Evolutionary conservation across 2,329 filamentous ascomycete species (phyloP).

Genomic region (Nothophaeocryptopus gaeumannii): DNA sequence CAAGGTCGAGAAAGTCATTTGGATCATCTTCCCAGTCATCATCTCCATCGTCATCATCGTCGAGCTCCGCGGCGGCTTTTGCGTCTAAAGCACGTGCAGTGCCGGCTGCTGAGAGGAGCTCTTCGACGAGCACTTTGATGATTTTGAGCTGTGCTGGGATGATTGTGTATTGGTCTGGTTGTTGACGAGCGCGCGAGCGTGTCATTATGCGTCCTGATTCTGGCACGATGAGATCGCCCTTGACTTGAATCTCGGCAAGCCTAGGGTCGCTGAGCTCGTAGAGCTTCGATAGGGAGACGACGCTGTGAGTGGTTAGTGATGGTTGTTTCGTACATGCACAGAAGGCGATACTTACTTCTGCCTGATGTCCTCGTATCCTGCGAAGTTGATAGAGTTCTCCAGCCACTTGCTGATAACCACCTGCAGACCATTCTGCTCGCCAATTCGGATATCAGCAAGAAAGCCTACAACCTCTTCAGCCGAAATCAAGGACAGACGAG

Average conservation of each 20-base stretch:
- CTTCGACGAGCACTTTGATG: conserved; percentile 89
- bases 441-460: conserved; percentile 77
- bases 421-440: conserved; percentile 75
- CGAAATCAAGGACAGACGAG: conserved; percentile 78
- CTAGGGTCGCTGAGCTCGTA: conserved; percentile 83
- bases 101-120: conserved; percentile 78
- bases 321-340: not conserved
- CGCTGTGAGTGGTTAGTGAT: conserved; percentile 50
- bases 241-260: conserved; percentile 75
- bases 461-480: conserved; percentile 90
- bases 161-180: conserved; percentile 85
- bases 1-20: conserved; percentile 70
- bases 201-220: conserved; percentile 86
- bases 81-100: conserved; percentile 45
- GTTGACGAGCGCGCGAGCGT: conserved; percentile 80
- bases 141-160: conserved; percentile 91
- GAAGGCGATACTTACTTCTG: conserved; percentile 70
- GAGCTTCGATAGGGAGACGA: conserved; percentile 88
- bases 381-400: conserved; percentile 94
- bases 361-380: conserved; percentile 95
- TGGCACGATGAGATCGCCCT: conserved; percentile 83
- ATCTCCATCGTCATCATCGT: conserved; percentile 71
- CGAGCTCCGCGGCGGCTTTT: conserved; percentile 58
- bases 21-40: conserved; percentile 79
- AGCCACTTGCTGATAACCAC: conserved; percentile 94